Evolutionary conservation across 495 filamentous ascomycete species (phyloP), one percentile per base, ranked within the genome.

Genomic region (Saxophila tyrrhenica): DNA sequence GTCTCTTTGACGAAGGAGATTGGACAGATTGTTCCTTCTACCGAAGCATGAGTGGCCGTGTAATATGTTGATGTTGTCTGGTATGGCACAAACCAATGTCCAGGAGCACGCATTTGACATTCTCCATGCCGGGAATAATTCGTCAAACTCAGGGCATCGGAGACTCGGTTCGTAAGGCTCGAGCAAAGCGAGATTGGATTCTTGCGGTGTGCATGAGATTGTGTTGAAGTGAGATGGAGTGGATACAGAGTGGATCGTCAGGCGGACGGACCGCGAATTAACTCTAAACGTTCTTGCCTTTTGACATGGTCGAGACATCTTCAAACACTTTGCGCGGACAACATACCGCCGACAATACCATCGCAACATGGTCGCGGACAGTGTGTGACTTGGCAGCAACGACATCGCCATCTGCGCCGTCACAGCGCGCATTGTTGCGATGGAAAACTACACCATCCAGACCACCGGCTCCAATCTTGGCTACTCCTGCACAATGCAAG

Each of bases 1-100:
- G 78, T 75, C 60, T 84, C 79, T 67, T 84, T 84, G 68, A 85
- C 82, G 66, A 85, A 85, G 62, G 78, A 79, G 60, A 85, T 84
- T 62, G 78, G 78, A 62, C 80, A 84, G 50, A 85, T 77, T 22
- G 82, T 85, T 56, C 82, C 82, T 72, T 85, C 82, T 85, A 65
- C 53, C 53, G 54, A 20, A 22, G 5, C 22, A 45, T 54, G 41
- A 44, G 41, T 17, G 17, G 7, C 15, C 17, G 41, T 3, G 5
- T 44, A 8, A 3, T 5, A 44, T 44, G 41, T 8, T 44, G 7
- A 16, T 16, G 9, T 39, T 16, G 9, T n/a, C 17, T 21, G 5
- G 17, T n/a, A 21, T 21, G 41, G 15, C n/a, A 48, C 52, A 20
- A 45, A 60, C 57, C 57, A 29, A 60, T 60, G 45, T 60, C 57